phyloP scores from a whole-genome alignment of 2,329 filamentous ascomycete species.

The Colletotrichum somersetense region DNA sequence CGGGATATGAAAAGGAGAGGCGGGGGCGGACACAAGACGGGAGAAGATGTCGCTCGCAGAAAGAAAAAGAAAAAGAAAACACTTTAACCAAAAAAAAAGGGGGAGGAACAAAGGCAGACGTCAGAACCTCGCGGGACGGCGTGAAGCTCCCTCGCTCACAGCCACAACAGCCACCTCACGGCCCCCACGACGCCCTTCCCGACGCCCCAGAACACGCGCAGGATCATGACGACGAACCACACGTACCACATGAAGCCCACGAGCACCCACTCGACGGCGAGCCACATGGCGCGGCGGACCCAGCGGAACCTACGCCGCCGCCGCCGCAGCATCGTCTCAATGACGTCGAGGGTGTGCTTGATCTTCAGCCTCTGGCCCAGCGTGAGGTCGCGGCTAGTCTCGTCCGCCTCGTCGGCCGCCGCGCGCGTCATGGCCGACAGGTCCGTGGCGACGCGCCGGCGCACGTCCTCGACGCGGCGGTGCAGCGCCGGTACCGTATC shows the following conservation, averaged over 20 bases:
- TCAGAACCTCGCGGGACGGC: neutral
- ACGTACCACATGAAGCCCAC: constrained; percentile 94
- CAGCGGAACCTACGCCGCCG: constrained; percentile 78
- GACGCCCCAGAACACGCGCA: constrained; percentile 74
- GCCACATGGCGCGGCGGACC: constrained; percentile 81
- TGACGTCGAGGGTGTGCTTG: constrained; percentile 82
- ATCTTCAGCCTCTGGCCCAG: constrained; percentile 82
- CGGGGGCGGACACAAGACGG: too few species aligned
- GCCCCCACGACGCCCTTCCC: constrained; percentile 70
- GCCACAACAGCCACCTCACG: constrained; percentile 87
- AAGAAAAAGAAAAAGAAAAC: too few species aligned
- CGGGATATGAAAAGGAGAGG: neutral
- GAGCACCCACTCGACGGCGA: constrained; percentile 87
- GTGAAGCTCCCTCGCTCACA: constrained; percentile 58
- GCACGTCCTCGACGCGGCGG: constrained; percentile 60
- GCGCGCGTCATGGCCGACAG: constrained; percentile 72
- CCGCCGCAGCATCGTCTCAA: constrained; percentile 80
- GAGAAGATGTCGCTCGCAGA: neutral
- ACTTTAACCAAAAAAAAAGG: neutral
- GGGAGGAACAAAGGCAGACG: neutral
- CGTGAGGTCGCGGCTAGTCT: constrained; percentile 80
- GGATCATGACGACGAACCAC: constrained; percentile 87
- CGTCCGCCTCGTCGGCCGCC: constrained; percentile 83
- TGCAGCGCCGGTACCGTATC: constrained; percentile 68
- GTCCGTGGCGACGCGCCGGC: constrained; percentile 63